These are phyloP conservation scores for Corylus avellana DNA, from an alignment of 306 rosid genomes.

Conservation along the genomic window DNA sequence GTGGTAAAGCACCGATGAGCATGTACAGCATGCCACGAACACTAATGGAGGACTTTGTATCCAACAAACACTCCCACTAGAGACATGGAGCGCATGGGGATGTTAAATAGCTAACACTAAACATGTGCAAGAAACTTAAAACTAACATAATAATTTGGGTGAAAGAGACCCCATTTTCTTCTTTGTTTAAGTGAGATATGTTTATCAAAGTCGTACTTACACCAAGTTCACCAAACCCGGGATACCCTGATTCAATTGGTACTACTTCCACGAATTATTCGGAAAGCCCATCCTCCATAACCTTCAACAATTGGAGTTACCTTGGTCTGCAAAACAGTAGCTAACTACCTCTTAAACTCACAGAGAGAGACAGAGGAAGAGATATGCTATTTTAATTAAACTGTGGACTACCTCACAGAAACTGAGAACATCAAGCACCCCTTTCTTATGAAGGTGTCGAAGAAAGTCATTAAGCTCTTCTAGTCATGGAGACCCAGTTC, in stretches of 20 bases:
- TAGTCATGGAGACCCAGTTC: conserved; percentile 85
- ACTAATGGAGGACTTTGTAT: not conserved
- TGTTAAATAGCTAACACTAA: not conserved
- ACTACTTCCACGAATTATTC: conserved; percentile 91
- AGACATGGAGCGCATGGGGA: not conserved
- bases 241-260: conserved; percentile 95
- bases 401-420: conserved; percentile 81
- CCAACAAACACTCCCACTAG: not conserved
- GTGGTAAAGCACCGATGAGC: no score
- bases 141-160: not conserved
- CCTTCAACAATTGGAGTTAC: conserved; percentile 98
- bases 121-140: not conserved
- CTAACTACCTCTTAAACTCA: conserved; percentile 35
- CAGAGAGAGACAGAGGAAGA: conserved; percentile 17
- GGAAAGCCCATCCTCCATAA: conserved; percentile 98
- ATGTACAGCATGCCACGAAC: not conserved
- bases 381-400: conserved; percentile 2
- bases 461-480: conserved; percentile 84
- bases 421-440: conserved; percentile 84
- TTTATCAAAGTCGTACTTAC: conserved; percentile 57
- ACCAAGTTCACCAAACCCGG: conserved; percentile 94
- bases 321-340: conserved; percentile 72
- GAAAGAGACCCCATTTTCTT: conserved; percentile 1
- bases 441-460: conserved; percentile 81
- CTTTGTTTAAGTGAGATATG: conserved; percentile 17